Evolutionary conservation across 208 protist genomes (phyloP).

Genomic region (Wallacemonas sp.): DNA sequence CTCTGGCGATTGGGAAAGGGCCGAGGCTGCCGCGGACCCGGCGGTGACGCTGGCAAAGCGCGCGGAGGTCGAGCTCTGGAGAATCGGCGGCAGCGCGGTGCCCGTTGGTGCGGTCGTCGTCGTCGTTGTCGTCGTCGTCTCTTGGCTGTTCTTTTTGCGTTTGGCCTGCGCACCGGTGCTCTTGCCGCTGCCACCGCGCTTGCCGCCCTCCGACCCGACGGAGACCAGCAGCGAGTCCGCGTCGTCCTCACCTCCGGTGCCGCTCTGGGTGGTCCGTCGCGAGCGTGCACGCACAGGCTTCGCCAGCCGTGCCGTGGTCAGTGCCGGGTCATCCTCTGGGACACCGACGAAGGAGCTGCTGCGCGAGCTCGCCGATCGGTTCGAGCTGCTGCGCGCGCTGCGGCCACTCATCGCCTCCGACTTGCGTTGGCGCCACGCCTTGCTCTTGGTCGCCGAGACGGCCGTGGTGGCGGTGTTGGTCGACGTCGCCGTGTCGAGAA

Average conservation of each 20-base stretch:
- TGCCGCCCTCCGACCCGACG: background rate
- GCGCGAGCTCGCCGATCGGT: slow-evolving; percentile 5
- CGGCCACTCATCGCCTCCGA: background rate
- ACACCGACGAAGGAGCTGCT: slow-evolving; percentile 12
- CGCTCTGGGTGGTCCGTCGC: background rate
- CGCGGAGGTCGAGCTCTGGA: background rate
- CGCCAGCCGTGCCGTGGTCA: slow-evolving; percentile 8
- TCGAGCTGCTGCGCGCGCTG: slow-evolving; percentile 6
- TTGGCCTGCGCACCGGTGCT: too few species aligned
- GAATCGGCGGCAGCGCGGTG: slow-evolving; percentile 7
- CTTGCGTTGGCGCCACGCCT: slow-evolving; percentile 12
- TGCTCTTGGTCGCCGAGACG: background rate
- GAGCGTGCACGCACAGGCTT: background rate
- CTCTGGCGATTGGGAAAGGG: too few species aligned
- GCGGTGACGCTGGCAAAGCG: background rate
- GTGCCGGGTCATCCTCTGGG: slow-evolving; percentile 2
- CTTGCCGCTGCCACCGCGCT: too few species aligned
- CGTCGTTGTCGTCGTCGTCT: background rate
- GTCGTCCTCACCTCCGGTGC: background rate
- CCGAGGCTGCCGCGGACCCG: too few species aligned
- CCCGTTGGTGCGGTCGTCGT: background rate
- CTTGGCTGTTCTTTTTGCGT: background rate
- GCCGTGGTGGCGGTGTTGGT: slow-evolving; percentile 16
- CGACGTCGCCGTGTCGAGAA: slow-evolving; percentile 47
- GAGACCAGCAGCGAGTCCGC: background rate